phyloP scores from a whole-genome alignment of 1,284 basidiomycete species.

The Malassezia caprae region DNA sequence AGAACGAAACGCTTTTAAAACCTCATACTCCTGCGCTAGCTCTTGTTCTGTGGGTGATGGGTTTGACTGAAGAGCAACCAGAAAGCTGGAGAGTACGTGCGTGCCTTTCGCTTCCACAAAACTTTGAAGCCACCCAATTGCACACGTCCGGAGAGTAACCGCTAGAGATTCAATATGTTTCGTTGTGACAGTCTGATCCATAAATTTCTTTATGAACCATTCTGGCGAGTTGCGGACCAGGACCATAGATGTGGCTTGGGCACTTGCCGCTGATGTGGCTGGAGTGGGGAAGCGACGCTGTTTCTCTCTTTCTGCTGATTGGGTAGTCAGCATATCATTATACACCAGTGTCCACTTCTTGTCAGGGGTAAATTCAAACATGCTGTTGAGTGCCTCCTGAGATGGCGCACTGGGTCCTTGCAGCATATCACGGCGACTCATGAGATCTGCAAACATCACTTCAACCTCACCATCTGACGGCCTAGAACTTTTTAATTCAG shows the following conservation, averaged over 20 bases:
- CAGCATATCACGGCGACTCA: constrained; percentile 45
- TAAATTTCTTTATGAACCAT: constrained; percentile 74
- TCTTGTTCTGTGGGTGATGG: constrained; percentile 54
- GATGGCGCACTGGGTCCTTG: constrained; percentile 36
- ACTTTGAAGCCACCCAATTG: constrained; percentile 47
- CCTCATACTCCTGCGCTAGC: constrained; percentile 68
- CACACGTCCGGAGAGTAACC: constrained; percentile 61
- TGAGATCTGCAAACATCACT: constrained; percentile 45
- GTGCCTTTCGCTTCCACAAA: constrained; percentile 60
- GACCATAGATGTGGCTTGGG: constrained; percentile 47
- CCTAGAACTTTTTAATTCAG: constrained; percentile 31
- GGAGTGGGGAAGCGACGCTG: constrained; percentile 50
- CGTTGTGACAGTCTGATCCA: constrained; percentile 70
- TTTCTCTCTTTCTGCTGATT: constrained; percentile 53
- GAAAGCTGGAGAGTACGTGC: constrained; percentile 67
- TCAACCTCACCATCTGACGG: constrained; percentile 40
- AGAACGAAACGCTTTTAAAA: constrained; percentile 75
- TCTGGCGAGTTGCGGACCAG: constrained; percentile 48
- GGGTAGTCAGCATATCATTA: constrained; percentile 69
- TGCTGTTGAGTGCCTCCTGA: constrained; percentile 37
- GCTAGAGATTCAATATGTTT: constrained; percentile 68
- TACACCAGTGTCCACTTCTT: constrained; percentile 89
- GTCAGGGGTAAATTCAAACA: constrained; percentile 51
- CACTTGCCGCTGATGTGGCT: constrained; percentile 51
- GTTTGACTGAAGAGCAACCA: constrained; percentile 39